A percentile compares a stretch with the other conserved stretches of the same genome.
phyloP scores from a whole-genome alignment of 345 rosid genomes.

The Rubroshorea leprosula region DNA sequence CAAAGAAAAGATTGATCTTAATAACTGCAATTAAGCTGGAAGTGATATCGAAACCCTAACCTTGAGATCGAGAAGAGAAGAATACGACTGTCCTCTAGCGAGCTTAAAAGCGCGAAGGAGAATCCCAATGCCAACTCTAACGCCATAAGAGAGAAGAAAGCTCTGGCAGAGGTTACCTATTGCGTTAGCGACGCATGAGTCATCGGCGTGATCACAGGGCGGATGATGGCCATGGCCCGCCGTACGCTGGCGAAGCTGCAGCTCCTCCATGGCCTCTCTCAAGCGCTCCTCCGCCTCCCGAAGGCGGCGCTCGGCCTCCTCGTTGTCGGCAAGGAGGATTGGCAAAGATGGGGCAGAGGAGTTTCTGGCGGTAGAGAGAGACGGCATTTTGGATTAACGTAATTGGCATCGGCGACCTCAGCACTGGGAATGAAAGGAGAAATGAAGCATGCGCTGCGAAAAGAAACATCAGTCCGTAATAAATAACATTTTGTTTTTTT shows the following conservation, averaged over 20 bases:
- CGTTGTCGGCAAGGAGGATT: conserved; percentile 29
- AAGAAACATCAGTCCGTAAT: too few species aligned
- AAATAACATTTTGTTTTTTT: too few species aligned
- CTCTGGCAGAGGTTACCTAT: conserved; percentile 98
- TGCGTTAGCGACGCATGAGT: conserved; percentile 90
- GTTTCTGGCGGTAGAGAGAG: conserved; percentile 23
- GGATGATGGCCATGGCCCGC: conserved; percentile 42
- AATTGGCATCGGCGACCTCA: not conserved
- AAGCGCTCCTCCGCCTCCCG: conserved; percentile 94
- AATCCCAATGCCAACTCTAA: conserved; percentile 95
- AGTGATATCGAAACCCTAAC: conserved; percentile 23
- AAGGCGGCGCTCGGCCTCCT: conserved; percentile 61
- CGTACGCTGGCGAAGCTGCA: conserved; percentile 70
- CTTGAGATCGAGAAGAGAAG: conserved; percentile 96
- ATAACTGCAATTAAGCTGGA: not conserved
- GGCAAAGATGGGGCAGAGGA: conserved; percentile 25
- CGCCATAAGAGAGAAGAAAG: conserved; percentile 95
- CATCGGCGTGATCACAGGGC: conserved; percentile 82
- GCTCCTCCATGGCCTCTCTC: conserved; percentile 85
- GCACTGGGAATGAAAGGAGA: too few species aligned
- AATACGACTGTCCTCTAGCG: conserved; percentile 78
- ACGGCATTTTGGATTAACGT: conserved; percentile 9
- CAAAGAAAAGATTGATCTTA: not conserved
- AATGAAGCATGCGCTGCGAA: too few species aligned
- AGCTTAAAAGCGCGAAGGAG: conserved; percentile 98